Conservation (phyloP, 768 basidiomycete species). For the Tricholoma furcatifolium region DNA sequence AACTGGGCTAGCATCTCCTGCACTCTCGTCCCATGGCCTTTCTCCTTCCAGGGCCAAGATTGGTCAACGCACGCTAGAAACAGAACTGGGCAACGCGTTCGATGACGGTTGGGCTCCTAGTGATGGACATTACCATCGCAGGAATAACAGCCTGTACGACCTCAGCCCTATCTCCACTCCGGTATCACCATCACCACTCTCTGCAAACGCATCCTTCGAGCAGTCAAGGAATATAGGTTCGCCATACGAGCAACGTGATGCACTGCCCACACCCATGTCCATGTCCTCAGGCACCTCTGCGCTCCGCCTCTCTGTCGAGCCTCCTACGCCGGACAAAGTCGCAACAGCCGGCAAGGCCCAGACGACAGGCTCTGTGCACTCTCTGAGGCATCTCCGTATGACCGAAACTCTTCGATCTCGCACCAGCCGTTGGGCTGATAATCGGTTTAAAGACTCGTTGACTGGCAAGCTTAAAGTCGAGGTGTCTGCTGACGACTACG, state of each 20-base stretch:
- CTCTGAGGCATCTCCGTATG: constrained; percentile 38
- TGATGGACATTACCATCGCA: constrained; percentile 42
- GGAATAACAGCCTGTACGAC: constrained; percentile 56
- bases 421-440: constrained; percentile 58
- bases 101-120: constrained; percentile 41
- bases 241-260: constrained; percentile 10
- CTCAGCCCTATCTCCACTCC: constrained; percentile 44
- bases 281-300: constrained; percentile 11
- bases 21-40: constrained; percentile 33
- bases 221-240: constrained; percentile 13
- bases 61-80: constrained; percentile 42
- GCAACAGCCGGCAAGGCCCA: constrained; percentile 8
- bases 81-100: constrained; percentile 58
- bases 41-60: constrained; percentile 21
- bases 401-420: constrained; percentile 55
- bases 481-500: background rate
- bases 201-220: constrained; percentile 8
- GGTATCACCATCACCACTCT: constrained; percentile 28
- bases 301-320: constrained; percentile 39
- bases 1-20: constrained; percentile 29
- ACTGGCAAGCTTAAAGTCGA: constrained; percentile 11
- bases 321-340: constrained; percentile 38
- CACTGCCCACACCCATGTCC: constrained; percentile 16
- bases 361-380: constrained; percentile 17
- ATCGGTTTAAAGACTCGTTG: constrained; percentile 41